These are phyloP conservation scores for Agrostemma githago DNA, from an alignment of 148 eudicot genomes.

Conservation along the genomic window DNA sequence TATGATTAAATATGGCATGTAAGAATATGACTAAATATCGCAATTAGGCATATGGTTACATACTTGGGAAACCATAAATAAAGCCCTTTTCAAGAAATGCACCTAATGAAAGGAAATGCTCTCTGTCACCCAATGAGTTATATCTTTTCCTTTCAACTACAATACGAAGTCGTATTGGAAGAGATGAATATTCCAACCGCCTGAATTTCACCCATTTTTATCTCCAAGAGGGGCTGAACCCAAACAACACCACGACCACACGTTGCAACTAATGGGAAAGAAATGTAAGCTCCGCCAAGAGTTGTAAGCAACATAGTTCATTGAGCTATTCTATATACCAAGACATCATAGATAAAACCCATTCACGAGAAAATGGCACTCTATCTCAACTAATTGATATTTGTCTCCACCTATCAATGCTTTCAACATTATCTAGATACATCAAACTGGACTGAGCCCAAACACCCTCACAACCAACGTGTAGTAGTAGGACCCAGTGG, in stretches of 20 bases:
- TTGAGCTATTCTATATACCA: too few relatives aligned
- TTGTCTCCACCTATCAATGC: background rate
- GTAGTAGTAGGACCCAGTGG: too few relatives aligned
- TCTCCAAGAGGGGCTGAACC: too few relatives aligned
- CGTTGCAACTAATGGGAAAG: too few relatives aligned
- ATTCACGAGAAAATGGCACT: background rate
- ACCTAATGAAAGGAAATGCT: background rate
- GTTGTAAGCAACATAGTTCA: too few relatives aligned
- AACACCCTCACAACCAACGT: background rate
- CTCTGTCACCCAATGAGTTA: too few relatives aligned
- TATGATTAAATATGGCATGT: background rate
- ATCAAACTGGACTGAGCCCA: background rate
- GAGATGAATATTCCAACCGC: too few relatives aligned
- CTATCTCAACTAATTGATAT: background rate
- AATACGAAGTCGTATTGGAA: too few relatives aligned
- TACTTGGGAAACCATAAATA: background rate
- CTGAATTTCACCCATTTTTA: too few relatives aligned
- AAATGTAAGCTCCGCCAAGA: too few relatives aligned
- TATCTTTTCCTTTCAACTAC: too few relatives aligned
- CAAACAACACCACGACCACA: too few relatives aligned
- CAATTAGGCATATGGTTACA: background rate
- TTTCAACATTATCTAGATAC: background rate
- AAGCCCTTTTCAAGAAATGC: background rate
- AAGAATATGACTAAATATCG: background rate
- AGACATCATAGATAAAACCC: background rate